Base-by-base conservation (phyloP, 129 eudicot genomes). In the Lonicera japonica region DNA sequence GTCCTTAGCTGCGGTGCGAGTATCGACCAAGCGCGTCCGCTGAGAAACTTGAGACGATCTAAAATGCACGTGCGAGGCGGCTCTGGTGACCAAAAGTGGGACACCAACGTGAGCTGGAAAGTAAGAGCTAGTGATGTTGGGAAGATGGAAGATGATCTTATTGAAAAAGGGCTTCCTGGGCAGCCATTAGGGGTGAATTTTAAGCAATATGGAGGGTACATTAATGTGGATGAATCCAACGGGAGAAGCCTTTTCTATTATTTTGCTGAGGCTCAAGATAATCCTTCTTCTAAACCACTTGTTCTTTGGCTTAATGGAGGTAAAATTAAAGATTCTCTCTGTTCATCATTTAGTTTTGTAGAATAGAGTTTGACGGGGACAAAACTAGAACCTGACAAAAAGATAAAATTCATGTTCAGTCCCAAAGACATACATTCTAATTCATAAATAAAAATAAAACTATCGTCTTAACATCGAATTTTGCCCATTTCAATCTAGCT, bases 241-340 rank as follows among this genome's bases (percentile, higher is more conserved):
- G 90, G 86, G 17, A 63, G 90, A 73, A 83, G 76, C 62, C 90
- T 82, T 72, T 82, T 82, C 70, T 79, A 82, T 61, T 79, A 75
- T 54, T 79, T 82, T 72, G 77, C 68, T 59, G 86, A 83, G 70
- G 86, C 86, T 65, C 65, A 51, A 24, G 22, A 66, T 16, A 34
- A 76, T 70, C 85, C 90, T 21, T 76, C 85, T 54, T 53, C 72
- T 5, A 76, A 79, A 71, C 90, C 83, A 58, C 90, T 75, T 50
- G 65, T 82, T 46, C 82, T 79, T 64, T 82, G 88, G 88, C 79
- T 82, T 22, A 82, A 82, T 70, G 89, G 85, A 70, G 89, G 89
- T 83, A 66, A 48, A 12, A 29, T 29, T 29, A 29, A 29, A 29
- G n/a, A 11, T 14, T 20, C 34, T 61, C 66, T 40, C 54, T 3